These are phyloP conservation scores for Epicoccum sorghinum DNA, from an alignment of 2,329 filamentous ascomycete species.

Conservation along the genomic window DNA sequence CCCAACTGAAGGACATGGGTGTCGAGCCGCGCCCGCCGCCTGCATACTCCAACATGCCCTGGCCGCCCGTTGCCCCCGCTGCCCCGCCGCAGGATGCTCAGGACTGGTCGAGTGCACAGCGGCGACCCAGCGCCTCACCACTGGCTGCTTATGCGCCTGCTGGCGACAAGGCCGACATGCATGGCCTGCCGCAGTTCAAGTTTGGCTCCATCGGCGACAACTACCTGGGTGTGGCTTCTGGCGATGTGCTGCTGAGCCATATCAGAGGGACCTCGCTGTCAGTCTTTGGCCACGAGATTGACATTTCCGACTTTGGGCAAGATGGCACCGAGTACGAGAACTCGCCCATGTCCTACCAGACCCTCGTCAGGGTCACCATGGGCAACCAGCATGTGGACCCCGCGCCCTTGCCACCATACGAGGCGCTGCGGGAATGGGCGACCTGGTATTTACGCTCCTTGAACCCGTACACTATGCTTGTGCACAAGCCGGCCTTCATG, in stretches of 20 bases:
- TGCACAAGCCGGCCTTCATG: slow-evolving; percentile 79
- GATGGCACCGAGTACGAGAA: slow-evolving; percentile 65
- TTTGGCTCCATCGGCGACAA: slow-evolving; percentile 61
- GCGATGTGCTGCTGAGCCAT: slow-evolving; percentile 70
- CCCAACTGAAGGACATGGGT: slow-evolving; percentile 66
- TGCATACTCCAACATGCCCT: slow-evolving; percentile 46
- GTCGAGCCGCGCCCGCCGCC: slow-evolving; percentile 62
- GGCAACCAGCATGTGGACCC: slow-evolving; percentile 60
- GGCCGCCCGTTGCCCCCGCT: slow-evolving; percentile 16
- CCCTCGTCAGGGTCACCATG: slow-evolving; percentile 70
- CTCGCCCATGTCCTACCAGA: slow-evolving; percentile 69
- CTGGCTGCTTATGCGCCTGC: slow-evolving; percentile 33
- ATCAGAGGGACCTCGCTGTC: slow-evolving; percentile 79
- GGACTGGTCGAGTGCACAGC: slow-evolving; percentile 31
- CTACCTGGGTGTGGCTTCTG: slow-evolving; percentile 69
- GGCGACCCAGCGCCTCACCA: slow-evolving; percentile 32
- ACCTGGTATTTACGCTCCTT: slow-evolving; percentile 78
- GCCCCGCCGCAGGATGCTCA: slow-evolving; percentile 18
- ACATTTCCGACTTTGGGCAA: slow-evolving; percentile 74
- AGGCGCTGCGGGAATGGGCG: slow-evolving; percentile 71
- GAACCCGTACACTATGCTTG: slow-evolving; percentile 72
- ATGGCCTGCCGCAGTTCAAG: slow-evolving; percentile 54
- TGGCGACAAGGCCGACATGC: slow-evolving; percentile 24
- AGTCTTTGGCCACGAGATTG: slow-evolving; percentile 79
- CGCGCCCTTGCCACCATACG: slow-evolving; percentile 65